Percentiles rank a stretch among this genome's conserved stretches.
These are phyloP conservation scores for Cyberlindnera bimundalis DNA, from an alignment of 805 yeast genomes.

Conservation along the genomic window DNA sequence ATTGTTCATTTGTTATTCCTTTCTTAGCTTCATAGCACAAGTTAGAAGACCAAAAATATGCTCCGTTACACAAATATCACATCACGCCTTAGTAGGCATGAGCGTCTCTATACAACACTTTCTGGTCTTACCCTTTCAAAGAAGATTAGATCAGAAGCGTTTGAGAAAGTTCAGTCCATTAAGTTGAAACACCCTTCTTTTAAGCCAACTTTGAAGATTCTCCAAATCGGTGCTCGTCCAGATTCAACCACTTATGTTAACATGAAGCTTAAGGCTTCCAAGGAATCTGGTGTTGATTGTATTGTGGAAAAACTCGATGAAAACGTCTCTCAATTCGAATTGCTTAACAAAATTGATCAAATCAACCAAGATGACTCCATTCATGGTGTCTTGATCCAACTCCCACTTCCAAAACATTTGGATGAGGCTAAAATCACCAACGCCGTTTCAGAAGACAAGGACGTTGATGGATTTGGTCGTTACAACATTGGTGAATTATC, in stretches of 20 bases:
- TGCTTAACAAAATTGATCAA: slow-evolving; percentile 49
- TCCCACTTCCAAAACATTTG: slow-evolving; percentile 71
- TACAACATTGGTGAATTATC: slow-evolving; percentile 74
- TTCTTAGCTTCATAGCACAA: too few species aligned
- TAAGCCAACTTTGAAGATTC: slow-evolving; percentile 61
- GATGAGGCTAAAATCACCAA: slow-evolving; percentile 66
- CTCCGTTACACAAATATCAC: slow-evolving; percentile 9
- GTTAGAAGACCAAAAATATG: slow-evolving; percentile 4
- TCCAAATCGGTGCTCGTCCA: slow-evolving; percentile 75
- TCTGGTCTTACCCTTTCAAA: slow-evolving; percentile 49
- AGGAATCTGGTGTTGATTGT: slow-evolving; percentile 64
- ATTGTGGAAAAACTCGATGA: slow-evolving; percentile 57
- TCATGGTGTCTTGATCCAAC: slow-evolving; percentile 72
- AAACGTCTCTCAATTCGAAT: slow-evolving; percentile 49
- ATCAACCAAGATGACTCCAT: slow-evolving; percentile 58
- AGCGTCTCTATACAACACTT: slow-evolving; percentile 30
- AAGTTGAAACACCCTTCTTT: slow-evolving; percentile 45
- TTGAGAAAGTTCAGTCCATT: slow-evolving; percentile 32
- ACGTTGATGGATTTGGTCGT: slow-evolving; percentile 82
- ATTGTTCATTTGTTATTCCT: too few species aligned
- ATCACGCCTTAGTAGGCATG: slow-evolving; percentile 20
- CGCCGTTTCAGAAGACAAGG: slow-evolving; percentile 63
- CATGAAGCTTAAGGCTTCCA: slow-evolving; percentile 77
- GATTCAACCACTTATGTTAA: slow-evolving; percentile 81
- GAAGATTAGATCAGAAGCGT: slow-evolving; percentile 41